phyloP scores from a whole-genome alignment of 2,329 filamentous ascomycete genomes.

The Zarea fungicola region DNA sequence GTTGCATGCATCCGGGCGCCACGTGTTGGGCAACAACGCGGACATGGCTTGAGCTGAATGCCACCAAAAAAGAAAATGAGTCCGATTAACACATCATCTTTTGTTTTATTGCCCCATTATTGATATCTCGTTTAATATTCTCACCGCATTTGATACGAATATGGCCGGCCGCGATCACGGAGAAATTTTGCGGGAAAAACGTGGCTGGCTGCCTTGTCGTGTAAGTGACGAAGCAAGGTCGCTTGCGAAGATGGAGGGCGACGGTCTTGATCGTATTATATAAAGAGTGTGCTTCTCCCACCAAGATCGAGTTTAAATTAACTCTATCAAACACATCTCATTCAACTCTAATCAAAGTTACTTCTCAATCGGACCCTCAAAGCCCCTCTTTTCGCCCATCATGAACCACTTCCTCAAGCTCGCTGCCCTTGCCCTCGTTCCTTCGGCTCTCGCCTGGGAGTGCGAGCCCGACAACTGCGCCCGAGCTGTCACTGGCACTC shows the following conservation, averaged over 20 bases:
- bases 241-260: neutral
- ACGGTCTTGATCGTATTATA: neutral
- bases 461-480: slow-evolving; percentile 10
- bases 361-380: neutral
- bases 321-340: neutral
- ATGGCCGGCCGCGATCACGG: neutral
- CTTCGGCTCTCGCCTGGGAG: neutral
- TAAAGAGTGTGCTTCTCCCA: neutral
- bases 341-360: neutral
- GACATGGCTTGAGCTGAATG: slow-evolving; percentile 7
- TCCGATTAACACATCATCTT: neutral
- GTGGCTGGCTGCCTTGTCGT: neutral
- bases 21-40: slow-evolving; percentile 3
- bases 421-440: neutral
- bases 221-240: neutral
- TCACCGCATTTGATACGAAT: neutral
- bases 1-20: neutral
- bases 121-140: neutral
- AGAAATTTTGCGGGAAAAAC: neutral
- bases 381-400: neutral
- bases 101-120: neutral
- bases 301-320: neutral
- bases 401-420: slow-evolving; percentile 1
- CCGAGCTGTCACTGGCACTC: slow-evolving; percentile 5
- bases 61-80: neutral